Base-by-base conservation (phyloP, 2,329 filamentous ascomycete species). In the Aspergillus fructus region DNA sequence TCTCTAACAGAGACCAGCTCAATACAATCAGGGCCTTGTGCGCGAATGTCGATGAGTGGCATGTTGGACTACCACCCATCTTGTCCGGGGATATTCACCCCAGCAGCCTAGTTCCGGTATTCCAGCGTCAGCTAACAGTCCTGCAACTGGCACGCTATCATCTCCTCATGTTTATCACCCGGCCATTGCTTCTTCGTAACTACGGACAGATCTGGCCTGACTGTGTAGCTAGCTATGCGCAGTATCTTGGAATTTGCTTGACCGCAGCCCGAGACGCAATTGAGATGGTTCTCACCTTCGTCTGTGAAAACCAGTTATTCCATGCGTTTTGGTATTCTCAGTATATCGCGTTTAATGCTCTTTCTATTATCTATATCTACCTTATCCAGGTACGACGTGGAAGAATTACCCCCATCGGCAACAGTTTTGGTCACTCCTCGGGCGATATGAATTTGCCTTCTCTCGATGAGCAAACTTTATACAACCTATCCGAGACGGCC, bases 261-360 rank as follows among this genome's bases (percentile, higher is more conserved):
- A 53, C 49, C 2, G 62, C 61, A 4, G 64, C 62, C 4, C 53
- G 54, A 19, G 59, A 65, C 8, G 60, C 65, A 7, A 56, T 67
- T 7, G 59, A 65, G 33, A 21, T 65, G 15, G 59, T 65, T 2
- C 56, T 66, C 24, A 58, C 53, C n/a, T 60, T 66, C 17, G 64
- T 61, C 9, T 58, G 62, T 5, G 65, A 65, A 3, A 61, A 63
- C 9, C 59, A 65, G 15, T 43, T 67, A 9, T 66, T 64, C n/a
- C 61, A 57, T 2, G 58, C 64, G 3, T 67, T 67, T 19, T 67
- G 65, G 65, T 67, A 64, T 15, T 65, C 65, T 1, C 65, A 67
- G 47, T 67, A 67, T 13, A 65, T 67, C 13, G 59, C 65, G 1
- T 66, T 67, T 52, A 66, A 66, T 12, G 64, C 65, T 12, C 15